These are phyloP conservation scores for Metschnikowia peoriensis DNA, from an alignment of 805 yeast species.

Conservation along the genomic window DNA sequence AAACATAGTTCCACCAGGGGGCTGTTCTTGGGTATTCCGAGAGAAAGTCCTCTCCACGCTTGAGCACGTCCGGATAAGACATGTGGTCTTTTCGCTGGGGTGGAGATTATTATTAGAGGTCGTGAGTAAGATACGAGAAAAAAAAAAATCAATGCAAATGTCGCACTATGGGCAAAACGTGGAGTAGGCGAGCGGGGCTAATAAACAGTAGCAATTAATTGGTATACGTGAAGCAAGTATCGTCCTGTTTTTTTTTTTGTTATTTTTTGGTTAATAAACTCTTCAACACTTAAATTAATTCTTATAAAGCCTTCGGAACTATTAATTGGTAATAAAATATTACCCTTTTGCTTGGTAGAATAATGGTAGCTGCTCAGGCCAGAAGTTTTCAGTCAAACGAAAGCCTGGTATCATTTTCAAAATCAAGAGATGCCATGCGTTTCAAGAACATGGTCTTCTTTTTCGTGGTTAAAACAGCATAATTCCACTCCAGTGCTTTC, in stretches of 20 bases:
- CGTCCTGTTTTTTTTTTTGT: neutral
- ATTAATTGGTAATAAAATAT: too few relatives aligned
- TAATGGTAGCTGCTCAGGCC: neutral
- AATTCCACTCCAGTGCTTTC: neutral
- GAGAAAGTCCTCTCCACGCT: conserved; percentile 72
- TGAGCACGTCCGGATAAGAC: conserved; percentile 68
- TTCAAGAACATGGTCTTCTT: conserved; percentile 1
- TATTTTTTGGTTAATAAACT: too few relatives aligned
- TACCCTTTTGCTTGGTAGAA: too few relatives aligned
- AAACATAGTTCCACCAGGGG: conserved; percentile 61
- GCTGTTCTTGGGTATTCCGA: conserved; percentile 58
- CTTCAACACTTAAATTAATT: too few relatives aligned
- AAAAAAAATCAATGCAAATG: neutral
- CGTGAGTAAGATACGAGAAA: neutral
- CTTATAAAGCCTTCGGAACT: too few relatives aligned
- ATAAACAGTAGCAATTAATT: neutral
- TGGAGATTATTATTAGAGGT: neutral
- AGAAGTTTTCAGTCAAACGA: neutral
- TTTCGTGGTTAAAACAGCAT: neutral
- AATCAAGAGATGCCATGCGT: neutral
- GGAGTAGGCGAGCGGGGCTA: conserved; percentile 3
- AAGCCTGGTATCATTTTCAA: conserved; percentile 4
- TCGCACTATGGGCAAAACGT: conserved; percentile 5
- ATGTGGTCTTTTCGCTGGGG: conserved; percentile 27
- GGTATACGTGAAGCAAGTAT: neutral